Conservation (phyloP, 2,329 filamentous ascomycete genomes). For the Sphaerulina populicola region DNA sequence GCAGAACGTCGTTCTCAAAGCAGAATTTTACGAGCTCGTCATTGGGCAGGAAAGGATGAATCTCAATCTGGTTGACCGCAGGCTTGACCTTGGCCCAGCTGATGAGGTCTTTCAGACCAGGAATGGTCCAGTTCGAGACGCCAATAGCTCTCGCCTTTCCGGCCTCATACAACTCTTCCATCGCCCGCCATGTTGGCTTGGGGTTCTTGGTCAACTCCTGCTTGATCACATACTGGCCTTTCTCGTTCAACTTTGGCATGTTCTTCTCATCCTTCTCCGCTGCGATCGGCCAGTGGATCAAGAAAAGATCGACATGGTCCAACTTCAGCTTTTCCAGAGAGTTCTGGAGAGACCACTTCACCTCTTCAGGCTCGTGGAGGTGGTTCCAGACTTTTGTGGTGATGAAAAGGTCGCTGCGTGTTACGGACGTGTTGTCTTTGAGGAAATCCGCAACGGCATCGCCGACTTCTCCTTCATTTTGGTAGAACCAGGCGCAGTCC, state of each 20-base stretch:
- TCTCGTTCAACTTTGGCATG: slow-evolving; percentile 43
- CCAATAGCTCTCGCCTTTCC: slow-evolving; percentile 49
- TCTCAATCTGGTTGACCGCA: slow-evolving; percentile 44
- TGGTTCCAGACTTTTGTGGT: slow-evolving; percentile 49
- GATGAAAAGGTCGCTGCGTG: slow-evolving; percentile 46
- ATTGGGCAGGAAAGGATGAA: slow-evolving; percentile 55
- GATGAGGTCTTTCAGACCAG: slow-evolving; percentile 39
- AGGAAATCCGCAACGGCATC: slow-evolving; percentile 49
- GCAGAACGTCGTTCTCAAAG: slow-evolving; percentile 49
- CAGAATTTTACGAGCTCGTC: slow-evolving; percentile 51
- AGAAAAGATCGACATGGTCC: slow-evolving; percentile 34
- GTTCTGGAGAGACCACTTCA: slow-evolving; percentile 32
- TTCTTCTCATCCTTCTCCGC: slow-evolving; percentile 44
- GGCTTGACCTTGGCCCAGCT: slow-evolving; percentile 37
- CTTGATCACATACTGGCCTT: slow-evolving; percentile 55
- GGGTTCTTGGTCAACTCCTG: slow-evolving; percentile 59
- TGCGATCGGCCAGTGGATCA: slow-evolving; percentile 41
- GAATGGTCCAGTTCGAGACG: slow-evolving; percentile 46
- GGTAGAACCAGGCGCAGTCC: slow-evolving; percentile 50
- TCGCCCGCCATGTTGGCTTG: slow-evolving; percentile 53
- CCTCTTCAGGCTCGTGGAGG: slow-evolving; percentile 38
- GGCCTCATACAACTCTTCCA: slow-evolving; percentile 50
- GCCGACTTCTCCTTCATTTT: slow-evolving; percentile 48
- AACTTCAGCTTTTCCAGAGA: slow-evolving; percentile 30
- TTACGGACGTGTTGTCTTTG: slow-evolving; percentile 39